Base-by-base conservation (phyloP, 1,139 yeast genomes). In the Hansenula lynferdii region DNA sequence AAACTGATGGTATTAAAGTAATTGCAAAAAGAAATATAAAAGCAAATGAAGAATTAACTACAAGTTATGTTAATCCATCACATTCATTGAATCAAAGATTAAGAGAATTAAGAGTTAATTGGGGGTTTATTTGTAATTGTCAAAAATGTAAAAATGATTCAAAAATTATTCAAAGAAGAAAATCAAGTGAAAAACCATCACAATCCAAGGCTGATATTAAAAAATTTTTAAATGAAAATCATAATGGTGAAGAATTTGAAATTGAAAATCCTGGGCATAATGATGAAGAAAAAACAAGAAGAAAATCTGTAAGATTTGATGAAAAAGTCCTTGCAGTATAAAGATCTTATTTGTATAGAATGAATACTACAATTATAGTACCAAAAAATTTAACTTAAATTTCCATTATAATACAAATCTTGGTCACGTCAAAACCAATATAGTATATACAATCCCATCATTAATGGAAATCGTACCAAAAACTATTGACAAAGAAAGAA, bases 101-200 rank as follows among this genome's bases (percentile, higher is more conserved):
- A 52, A 62, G 85, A 44, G 80, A 75, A 46, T 64, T 86, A 37
- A 64, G 90, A 41, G 78, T 79, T n/a, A 80, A 83, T 51, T 86
- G 89, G 87, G 95, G 95, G 6, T 86, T 86, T 57, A 53, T 72
- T n/a, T 86, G 96, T 58, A 62, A 58, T 20, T 86, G 96, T 57
- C 49, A 58, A 9, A 75, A 82, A 45, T 86, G 96, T 60, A 72
- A 74, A 50, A 63, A 62, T 7, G 95, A 84, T 46, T 43, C 46
- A 17, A 54, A 44, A 42, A 50, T 25, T 14, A 36, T 47, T 9
- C 54, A 51, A 33, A 47, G 57, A 47, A 49, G 48, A 36, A 53
- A 53, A 31, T 50, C 56, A 14, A 41, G 41, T 31, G 49, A 42
- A 14, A 37, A 44, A 25, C 40, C 44, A 27, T 40, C 44, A 12